Conservation (phyloP, 1,284 basidiomycete species). For the Moniliophthora roreri region DNA sequence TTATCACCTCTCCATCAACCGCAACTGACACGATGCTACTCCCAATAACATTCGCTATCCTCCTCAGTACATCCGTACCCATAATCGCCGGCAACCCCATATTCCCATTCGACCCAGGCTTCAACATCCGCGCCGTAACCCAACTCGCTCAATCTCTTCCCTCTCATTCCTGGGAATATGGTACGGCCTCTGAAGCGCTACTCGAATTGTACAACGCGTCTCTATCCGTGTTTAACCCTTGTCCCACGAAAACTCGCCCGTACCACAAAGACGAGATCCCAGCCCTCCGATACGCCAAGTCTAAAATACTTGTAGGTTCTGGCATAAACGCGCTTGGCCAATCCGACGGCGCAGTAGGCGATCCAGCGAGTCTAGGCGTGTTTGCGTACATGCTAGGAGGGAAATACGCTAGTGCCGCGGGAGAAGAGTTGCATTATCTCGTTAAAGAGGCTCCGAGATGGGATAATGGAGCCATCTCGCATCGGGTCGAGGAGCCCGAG, state of each 20-base stretch:
- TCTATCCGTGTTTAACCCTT: slow-evolving; percentile 34
- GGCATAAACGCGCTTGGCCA: slow-evolving; percentile 33
- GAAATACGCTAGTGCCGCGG: slow-evolving; percentile 26
- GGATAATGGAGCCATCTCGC: slow-evolving; percentile 51
- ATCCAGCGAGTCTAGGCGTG: slow-evolving; percentile 44
- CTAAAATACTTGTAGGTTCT: slow-evolving; percentile 34
- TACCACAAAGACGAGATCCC: slow-evolving; percentile 15
- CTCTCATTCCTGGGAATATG: slow-evolving; percentile 45
- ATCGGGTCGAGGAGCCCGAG: slow-evolving; percentile 39
- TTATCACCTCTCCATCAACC: too few species aligned
- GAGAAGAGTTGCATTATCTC: slow-evolving; percentile 32
- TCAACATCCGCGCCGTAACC: slow-evolving; percentile 34
- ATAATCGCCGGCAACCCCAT: slow-evolving; percentile 4
- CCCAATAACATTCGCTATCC: too few species aligned
- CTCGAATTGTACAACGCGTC: slow-evolving; percentile 40
- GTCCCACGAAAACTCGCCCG: slow-evolving; percentile 31
- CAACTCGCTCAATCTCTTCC: slow-evolving; percentile 32
- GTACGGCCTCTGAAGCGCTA: slow-evolving; percentile 38
- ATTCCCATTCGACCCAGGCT: slow-evolving; percentile 36
- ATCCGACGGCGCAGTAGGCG: slow-evolving; percentile 39
- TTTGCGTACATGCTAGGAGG: slow-evolving; percentile 37
- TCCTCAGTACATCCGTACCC: too few species aligned
- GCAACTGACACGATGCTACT: too few species aligned
- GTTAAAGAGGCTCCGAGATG: slow-evolving; percentile 40
- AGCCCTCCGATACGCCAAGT: slow-evolving; percentile 13